Conservation (phyloP, 257 asterid species). For the Anisodus tanguticus region DNA sequence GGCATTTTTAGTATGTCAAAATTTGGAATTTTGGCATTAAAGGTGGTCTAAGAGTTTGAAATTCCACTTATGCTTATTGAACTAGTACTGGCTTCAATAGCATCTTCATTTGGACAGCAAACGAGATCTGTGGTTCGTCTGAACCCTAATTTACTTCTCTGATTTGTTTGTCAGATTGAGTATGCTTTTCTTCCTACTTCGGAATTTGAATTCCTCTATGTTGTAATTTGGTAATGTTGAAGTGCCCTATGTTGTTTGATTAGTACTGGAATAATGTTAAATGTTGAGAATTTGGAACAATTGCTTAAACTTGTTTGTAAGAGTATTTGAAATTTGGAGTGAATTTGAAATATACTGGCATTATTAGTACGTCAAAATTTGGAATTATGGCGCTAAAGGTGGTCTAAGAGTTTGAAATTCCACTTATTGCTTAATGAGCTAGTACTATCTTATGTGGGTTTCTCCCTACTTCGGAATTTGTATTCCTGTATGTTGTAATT, state of each 20-base stretch:
- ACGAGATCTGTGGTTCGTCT: neutral
- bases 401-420: neutral
- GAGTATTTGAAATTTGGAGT: neutral
- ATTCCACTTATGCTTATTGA: neutral
- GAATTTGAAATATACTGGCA: neutral
- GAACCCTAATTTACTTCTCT: constrained; percentile 17
- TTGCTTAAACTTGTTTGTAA: neutral
- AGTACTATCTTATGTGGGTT: neutral
- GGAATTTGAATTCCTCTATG: constrained; percentile 6
- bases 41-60: neutral
- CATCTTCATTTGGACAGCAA: constrained; percentile 14
- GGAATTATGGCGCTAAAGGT: neutral
- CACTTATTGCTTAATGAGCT: neutral
- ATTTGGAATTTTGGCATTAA: neutral
- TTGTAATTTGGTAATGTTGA: too few relatives aligned
- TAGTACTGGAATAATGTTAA: neutral
- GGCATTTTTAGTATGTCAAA: neutral
- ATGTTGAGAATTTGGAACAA: neutral
- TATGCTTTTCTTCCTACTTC: constrained; percentile 12
- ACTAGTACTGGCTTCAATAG: neutral
- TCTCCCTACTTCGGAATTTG: neutral
- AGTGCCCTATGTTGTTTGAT: neutral
- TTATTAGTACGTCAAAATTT: neutral
- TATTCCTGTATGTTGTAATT: neutral
- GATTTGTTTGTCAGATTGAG: constrained; percentile 27